Evolutionary conservation across 2,329 filamentous ascomycete species (phyloP), one percentile per base, ranked within the genome.

Genomic region (Massarina eburnea): DNA sequence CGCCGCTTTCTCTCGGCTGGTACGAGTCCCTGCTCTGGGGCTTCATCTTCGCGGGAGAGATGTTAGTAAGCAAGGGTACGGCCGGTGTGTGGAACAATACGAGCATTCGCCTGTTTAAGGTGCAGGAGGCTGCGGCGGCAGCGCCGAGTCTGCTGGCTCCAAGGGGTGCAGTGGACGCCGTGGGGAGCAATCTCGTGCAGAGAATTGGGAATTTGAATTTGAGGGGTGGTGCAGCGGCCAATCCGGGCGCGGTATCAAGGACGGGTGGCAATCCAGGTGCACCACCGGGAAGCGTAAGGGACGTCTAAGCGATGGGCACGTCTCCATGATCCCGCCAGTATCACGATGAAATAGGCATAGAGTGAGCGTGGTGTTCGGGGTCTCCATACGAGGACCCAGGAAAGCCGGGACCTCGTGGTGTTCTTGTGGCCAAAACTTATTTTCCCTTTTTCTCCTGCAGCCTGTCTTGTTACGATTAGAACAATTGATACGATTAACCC

Each of bases 61-160:
- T 96, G 84, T 84, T 91, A 46, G 83, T 92, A 21, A 83, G 86
- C 0, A 91, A 87, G 64, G 91, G 91, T 22, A 91, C 89, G 2
- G 89, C 91, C 24, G 92, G 94, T 7, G 85, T 96, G 1, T 99
- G 94, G 92, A 96, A 92, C 63, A 88, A 90, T 27, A 97, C 94
- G 1, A 78, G 78, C 2, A 89, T 99, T 67, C 88, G 86, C 65
- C 76, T 99, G 12, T 99, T 99, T 73, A 85, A 84, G 39, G 91
- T 96, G 2, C 90, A 95, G 68, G 89, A 95, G 65, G 88, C 87
- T 14, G 88, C 86, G 2, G 81, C 89, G 1, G 80, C 87, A 55
- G 88, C 91, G 0, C 91, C 91, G 3, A 90, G 85, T 10, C 71
- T 99, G 50, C 83, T 90, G 19, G 90, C 88, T 26, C 94, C 94